Evolutionary conservation across 805 yeast species (phyloP).

Genomic region (Hemisphaericaspora nanyangensis): DNA sequence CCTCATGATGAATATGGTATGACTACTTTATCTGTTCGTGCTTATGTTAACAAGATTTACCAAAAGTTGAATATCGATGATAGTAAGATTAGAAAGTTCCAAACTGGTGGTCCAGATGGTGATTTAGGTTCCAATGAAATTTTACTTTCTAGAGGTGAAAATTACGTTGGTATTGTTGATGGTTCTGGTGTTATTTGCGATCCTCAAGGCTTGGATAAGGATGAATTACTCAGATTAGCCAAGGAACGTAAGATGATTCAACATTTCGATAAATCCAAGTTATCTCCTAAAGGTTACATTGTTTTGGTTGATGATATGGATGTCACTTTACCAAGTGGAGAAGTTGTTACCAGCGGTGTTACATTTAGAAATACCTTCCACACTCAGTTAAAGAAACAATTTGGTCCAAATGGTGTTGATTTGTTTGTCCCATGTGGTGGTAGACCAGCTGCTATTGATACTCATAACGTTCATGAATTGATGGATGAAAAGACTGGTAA

Average conservation of each 20-base stretch:
- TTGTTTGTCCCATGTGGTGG: constrained; percentile 99
- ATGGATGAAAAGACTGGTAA: constrained; percentile 76
- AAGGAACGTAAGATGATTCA: constrained; percentile 70
- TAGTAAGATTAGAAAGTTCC: constrained; percentile 67
- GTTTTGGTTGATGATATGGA: constrained; percentile 85
- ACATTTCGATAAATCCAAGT: constrained; percentile 59
- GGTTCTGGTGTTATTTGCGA: constrained; percentile 95
- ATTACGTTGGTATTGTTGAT: constrained; percentile 84
- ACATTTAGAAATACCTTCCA: constrained; percentile 90
- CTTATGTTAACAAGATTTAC: constrained; percentile 84
- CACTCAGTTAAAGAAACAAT: constrained; percentile 60
- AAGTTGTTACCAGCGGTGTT: constrained; percentile 74
- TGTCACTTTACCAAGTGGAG: constrained; percentile 72
- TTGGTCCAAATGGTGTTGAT: constrained; percentile 59
- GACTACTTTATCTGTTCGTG: constrained; percentile 93
- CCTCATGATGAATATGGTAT: constrained; percentile 98
- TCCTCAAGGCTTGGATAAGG: constrained; percentile 81
- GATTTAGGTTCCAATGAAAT: constrained; percentile 96
- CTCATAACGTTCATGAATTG: constrained; percentile 69
- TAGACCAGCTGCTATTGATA: constrained; percentile 92
- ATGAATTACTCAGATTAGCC: constrained; percentile 77
- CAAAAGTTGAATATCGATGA: constrained; percentile 66
- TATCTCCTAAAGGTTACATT: constrained; percentile 73
- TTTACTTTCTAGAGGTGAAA: constrained; percentile 75
- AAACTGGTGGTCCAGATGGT: constrained; percentile 99